These are phyloP conservation scores for Fereydounia khargensis DNA, from an alignment of 1,284 basidiomycete genomes.

Conservation along the genomic window DNA sequence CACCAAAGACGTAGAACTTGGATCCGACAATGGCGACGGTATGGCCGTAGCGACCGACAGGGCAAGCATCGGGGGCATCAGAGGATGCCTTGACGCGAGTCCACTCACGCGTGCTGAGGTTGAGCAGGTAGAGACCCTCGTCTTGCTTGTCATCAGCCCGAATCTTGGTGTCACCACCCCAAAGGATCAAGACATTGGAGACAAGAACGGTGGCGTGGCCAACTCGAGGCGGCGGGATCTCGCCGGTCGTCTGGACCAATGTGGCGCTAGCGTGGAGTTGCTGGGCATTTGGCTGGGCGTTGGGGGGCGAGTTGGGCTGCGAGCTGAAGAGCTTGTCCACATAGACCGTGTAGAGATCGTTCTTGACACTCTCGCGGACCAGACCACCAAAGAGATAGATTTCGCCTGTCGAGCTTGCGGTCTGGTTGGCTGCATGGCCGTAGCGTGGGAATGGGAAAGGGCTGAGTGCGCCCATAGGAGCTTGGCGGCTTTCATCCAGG, in stretches of 20 bases:
- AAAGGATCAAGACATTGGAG: conserved; percentile 91
- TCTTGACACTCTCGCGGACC: conserved; percentile 83
- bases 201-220: conserved; percentile 95
- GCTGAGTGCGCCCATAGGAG: conserved; percentile 51
- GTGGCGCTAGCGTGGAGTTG: conserved; percentile 62
- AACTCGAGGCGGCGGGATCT: conserved; percentile 83
- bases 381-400: conserved; percentile 96
- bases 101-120: conserved; percentile 86
- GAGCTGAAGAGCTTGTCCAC: conserved; percentile 65
- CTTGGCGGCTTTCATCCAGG: conserved; percentile 52
- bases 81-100: conserved; percentile 67
- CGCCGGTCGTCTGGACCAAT: conserved; percentile 70
- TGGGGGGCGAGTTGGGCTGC: conserved; percentile 64
- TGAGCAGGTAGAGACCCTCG: conserved; percentile 90
- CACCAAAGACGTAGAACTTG: conserved; percentile 92
- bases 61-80: conserved; percentile 61
- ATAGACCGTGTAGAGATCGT: conserved; percentile 74
- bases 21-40: conserved; percentile 88
- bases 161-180: conserved; percentile 90
- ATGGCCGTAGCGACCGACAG: conserved; percentile 89
- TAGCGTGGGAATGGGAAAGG: conserved; percentile 87
- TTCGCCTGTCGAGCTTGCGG: conserved; percentile 73
- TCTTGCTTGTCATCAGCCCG: conserved; percentile 79
- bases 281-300: conserved; percentile 10
- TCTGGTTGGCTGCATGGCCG: conserved; percentile 89